These are phyloP conservation scores for Quercus lobata DNA, from an alignment of 331 rosid genomes.

Conservation along the genomic window DNA sequence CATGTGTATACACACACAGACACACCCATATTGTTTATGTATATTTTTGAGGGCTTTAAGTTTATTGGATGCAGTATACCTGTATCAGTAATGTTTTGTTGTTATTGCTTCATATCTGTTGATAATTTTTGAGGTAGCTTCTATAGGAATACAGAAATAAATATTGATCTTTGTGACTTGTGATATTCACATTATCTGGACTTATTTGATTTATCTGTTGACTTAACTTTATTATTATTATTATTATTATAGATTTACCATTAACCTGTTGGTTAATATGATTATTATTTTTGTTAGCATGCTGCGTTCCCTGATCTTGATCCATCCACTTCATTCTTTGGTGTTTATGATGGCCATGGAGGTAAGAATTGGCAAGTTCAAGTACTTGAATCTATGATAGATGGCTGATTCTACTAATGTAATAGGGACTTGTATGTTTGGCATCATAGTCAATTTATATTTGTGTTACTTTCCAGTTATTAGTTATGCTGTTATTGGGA, in stretches of 20 bases:
- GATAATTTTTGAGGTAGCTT: not conserved
- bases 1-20: no score
- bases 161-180: no score
- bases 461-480: not conserved
- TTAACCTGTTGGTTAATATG: conserved; percentile 14
- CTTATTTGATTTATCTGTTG: conserved; percentile 10
- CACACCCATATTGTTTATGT: no score
- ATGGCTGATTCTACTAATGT: conserved; percentile 10
- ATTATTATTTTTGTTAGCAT: conserved; percentile 53
- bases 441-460: not conserved
- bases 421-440: not conserved
- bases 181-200: not conserved
- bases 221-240: not conserved
- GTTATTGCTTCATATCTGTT: no score
- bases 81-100: no score
- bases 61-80: no score
- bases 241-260: not conserved
- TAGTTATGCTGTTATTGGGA: not conserved
- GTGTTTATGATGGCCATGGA: conserved; percentile 99
- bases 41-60: no score
- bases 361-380: conserved; percentile 52
- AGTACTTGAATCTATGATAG: conserved; percentile 8
- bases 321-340: conserved; percentile 82
- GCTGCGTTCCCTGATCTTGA: conserved; percentile 91
- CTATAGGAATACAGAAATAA: not conserved